Evolutionary conservation across 108 stramenopile species (phyloP), one percentile per base, ranked within the genome.

Genomic region (Poteriospumella lacustris): DNA sequence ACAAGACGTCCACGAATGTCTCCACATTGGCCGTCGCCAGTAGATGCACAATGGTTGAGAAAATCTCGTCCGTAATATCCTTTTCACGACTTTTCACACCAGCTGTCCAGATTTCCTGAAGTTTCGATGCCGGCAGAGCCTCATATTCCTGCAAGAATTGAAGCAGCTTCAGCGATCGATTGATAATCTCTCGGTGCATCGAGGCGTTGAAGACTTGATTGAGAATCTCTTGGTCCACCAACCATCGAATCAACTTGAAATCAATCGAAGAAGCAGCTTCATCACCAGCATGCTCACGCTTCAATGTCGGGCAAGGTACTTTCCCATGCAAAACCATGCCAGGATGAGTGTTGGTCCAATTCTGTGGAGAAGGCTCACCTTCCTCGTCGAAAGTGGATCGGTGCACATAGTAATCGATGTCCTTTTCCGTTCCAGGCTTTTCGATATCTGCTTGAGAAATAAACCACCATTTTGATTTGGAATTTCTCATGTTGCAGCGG

Each of bases 401-500:
- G 85, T 96, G 93, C 84, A 95, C 93, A 82, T 97, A 97, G 79
- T 97, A 97, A 80, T 97, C 96, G 69, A 94, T 89, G 82, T 97
- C 96, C 64, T 93, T 91, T 78, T 97, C 96, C 1, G 96, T 97
- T 34, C 96, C 96, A 62, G 96, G 96, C 58, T 93, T 91, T 44
- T 91, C 89, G 62, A 90, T 86, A 68, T 97, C 96, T 1, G 96
- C 95, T 76, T 94, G 92, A 24, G 92, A 93, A 26, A 97, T 89
- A 78, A 96, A 97, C 96, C 96, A 97, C 96, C 96, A 97, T 80
- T 92, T 93, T 62, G 93, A 91, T 58, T 93, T 91, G 36, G 92
- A 93, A 52, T 52, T 52, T 43, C 95, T 88, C 96, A 97, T 97
- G 44, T 88, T 90, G 76, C 95, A 94, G 24, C 92, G 91, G 83